These are phyloP conservation scores for Lactarius sp. DNA, from an alignment of 768 basidiomycete genomes.

Conservation along the genomic window DNA sequence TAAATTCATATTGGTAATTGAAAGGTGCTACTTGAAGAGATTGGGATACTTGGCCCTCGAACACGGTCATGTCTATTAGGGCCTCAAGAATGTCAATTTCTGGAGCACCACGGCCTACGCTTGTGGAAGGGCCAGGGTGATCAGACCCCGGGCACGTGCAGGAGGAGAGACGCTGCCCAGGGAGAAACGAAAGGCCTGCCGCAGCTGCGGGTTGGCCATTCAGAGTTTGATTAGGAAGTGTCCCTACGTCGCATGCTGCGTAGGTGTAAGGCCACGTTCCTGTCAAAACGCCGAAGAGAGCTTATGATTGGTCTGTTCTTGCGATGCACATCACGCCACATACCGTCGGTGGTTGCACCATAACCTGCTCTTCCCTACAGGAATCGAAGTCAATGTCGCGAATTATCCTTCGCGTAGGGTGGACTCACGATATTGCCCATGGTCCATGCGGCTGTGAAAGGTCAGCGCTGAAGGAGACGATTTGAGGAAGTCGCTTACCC, in stretches of 20 bases:
- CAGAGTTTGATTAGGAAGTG: slow-evolving; percentile 73
- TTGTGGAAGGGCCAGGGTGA: slow-evolving; percentile 78
- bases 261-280: slow-evolving; percentile 79
- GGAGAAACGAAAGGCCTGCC: slow-evolving; percentile 63
- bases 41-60: slow-evolving; percentile 70
- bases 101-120: slow-evolving; percentile 68
- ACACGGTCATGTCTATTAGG: slow-evolving; percentile 50
- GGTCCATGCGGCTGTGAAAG: slow-evolving; percentile 54
- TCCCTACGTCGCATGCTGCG: slow-evolving; percentile 80
- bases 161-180: slow-evolving; percentile 81
- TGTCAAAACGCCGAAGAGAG: slow-evolving; percentile 18
- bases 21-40: slow-evolving; percentile 78
- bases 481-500: slow-evolving; percentile 40
- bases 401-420: neutral
- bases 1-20: slow-evolving; percentile 61
- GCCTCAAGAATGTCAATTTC: slow-evolving; percentile 94
- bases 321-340: slow-evolving; percentile 3
- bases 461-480: slow-evolving; percentile 7
- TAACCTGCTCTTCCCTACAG: slow-evolving; percentile 77
- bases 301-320: neutral
- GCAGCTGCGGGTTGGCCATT: slow-evolving; percentile 48
- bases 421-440: slow-evolving; percentile 59
- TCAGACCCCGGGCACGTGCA: slow-evolving; percentile 85
- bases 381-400: neutral
- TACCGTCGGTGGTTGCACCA: slow-evolving; percentile 82